Conservation (phyloP, 768 basidiomycete species). For the Amyloporia xantha region DNA sequence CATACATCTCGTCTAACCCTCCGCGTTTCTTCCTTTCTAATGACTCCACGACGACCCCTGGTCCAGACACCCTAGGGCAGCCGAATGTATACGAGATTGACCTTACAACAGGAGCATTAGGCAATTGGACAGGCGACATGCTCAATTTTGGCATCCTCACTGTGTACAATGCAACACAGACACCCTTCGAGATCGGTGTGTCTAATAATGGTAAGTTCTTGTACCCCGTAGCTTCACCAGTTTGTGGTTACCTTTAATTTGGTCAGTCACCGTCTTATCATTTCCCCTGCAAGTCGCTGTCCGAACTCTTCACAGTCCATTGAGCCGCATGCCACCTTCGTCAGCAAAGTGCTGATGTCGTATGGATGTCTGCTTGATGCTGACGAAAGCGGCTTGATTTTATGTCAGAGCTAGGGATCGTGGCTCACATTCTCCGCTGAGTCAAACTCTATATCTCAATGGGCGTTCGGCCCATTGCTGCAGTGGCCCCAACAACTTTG, state of each 20-base stretch:
- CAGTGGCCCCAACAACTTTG: no score
- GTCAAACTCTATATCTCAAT: no score
- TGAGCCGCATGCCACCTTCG: not conserved
- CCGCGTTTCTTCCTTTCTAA: slow-evolving; percentile 61
- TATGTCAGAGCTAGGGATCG: no score
- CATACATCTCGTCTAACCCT: slow-evolving; percentile 12
- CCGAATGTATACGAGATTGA: slow-evolving; percentile 41
- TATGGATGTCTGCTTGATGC: no score
- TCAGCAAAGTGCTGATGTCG: not conserved
- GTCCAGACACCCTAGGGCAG: slow-evolving; percentile 27
- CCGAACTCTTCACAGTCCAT: no score
- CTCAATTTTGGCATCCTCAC: slow-evolving; percentile 45
- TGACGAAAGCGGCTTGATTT: no score
- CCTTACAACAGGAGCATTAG: slow-evolving; percentile 38
- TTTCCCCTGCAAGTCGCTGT: no score
- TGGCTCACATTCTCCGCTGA: no score
- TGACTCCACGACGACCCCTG: slow-evolving; percentile 28
- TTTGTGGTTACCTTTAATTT: not conserved
- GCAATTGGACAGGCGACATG: slow-evolving; percentile 43
- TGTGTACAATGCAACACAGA: slow-evolving; percentile 33
- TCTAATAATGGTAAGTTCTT: slow-evolving; percentile 30
- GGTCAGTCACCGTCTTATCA: no score
- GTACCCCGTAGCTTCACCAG: no score
- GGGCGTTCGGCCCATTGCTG: no score
- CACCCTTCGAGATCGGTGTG: slow-evolving; percentile 53